A percentile compares a stretch with the other conserved stretches of the same genome.
Conservation (phyloP, 768 basidiomycete genomes). For the Phaffia tasmanica region DNA sequence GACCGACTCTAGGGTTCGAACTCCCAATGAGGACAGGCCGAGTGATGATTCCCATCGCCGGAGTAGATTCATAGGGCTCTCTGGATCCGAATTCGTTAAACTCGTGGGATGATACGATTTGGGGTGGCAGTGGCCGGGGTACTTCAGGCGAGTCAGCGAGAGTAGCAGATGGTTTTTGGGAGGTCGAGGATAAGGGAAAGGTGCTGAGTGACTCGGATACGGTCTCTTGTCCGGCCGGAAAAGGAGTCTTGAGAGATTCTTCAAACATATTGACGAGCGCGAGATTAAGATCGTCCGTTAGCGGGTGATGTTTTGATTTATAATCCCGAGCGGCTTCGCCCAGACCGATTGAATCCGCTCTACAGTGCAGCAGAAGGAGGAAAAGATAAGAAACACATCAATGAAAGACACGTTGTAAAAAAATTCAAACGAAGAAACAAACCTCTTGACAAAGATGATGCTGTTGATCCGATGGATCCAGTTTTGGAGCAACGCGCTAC, state of each 20-base stretch:
- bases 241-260: not conserved
- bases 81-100: not conserved
- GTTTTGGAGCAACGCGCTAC: not conserved
- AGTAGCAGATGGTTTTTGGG: not conserved
- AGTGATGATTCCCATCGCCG: not conserved
- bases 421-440: not conserved
- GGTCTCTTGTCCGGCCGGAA: not conserved
- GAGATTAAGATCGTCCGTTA: not conserved
- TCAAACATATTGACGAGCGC: constrained; percentile 4
- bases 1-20: constrained; percentile 1
- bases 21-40: constrained; percentile 9
- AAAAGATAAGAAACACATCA: not conserved
- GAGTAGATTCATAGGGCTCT: not conserved
- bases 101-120: not conserved
- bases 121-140: not conserved
- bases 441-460: not conserved
- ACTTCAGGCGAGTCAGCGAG: not conserved
- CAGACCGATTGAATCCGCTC: not conserved
- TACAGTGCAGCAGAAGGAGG: not conserved
- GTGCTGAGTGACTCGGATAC: not conserved
- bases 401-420: not conserved
- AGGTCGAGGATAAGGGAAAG: no score
- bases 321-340: not conserved
- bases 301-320: not conserved
- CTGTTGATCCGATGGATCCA: not conserved